Evolutionary conservation across 2,329 filamentous ascomycete species (phyloP).

Genomic region (Penicillium sp.): DNA sequence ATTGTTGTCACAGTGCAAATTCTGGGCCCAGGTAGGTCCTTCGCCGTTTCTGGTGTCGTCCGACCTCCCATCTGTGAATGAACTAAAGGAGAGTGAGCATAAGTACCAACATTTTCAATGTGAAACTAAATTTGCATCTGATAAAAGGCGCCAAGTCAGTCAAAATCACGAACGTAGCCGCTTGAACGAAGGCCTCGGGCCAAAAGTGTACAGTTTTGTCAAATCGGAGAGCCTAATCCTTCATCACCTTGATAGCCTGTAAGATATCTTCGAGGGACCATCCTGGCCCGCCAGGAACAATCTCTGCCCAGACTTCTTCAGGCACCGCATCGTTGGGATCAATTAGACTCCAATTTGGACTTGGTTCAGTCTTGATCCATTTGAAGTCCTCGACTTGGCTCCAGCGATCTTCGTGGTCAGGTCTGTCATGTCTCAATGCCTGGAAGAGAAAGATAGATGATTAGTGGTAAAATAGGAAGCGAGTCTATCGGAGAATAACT

Average conservation of each 20-base stretch:
- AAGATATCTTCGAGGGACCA: slow-evolving; percentile 68
- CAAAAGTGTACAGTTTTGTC: not conserved
- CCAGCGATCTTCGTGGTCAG: slow-evolving; percentile 67
- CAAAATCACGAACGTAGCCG: not conserved
- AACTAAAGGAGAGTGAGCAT: not conserved
- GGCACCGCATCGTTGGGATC: slow-evolving; percentile 60
- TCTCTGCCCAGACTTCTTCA: slow-evolving; percentile 67
- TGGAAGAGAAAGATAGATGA: slow-evolving; percentile 9
- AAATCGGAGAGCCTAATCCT: slow-evolving; percentile 13
- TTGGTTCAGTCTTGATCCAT: slow-evolving; percentile 84
- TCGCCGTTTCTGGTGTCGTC: not conserved
- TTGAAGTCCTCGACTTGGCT: slow-evolving; percentile 95
- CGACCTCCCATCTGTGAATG: not conserved
- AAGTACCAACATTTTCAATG: not conserved
- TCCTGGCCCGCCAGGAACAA: slow-evolving; percentile 65
- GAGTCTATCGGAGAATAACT: slow-evolving; percentile 41
- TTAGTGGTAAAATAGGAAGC: slow-evolving; percentile 2
- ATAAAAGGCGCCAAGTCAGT: not conserved
- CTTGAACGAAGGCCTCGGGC: not conserved
- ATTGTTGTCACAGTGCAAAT: not conserved
- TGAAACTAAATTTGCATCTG: not conserved
- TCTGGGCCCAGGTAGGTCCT: not conserved
- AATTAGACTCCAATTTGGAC: slow-evolving; percentile 83
- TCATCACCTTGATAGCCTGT: slow-evolving; percentile 35
- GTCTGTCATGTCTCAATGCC: slow-evolving; percentile 33